phyloP scores from a whole-genome alignment of 352 stramenopile species.

The Phytophthora citrophthora region DNA sequence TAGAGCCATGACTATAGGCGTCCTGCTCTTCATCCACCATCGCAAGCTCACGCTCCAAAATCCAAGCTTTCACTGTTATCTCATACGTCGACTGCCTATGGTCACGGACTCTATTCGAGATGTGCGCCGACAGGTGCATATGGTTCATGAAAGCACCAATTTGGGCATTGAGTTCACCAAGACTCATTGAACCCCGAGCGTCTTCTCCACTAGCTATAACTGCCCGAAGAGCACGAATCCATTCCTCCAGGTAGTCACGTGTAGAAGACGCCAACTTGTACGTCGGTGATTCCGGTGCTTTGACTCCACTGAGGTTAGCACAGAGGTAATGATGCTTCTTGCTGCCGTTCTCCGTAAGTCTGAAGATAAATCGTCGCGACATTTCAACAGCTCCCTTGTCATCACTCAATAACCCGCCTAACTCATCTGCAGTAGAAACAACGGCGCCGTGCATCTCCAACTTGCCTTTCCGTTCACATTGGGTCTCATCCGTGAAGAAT shows the following conservation, averaged over 20 bases:
- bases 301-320: conserved; percentile 37
- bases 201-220: conserved; percentile 3
- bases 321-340: conserved; percentile 64
- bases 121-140: conserved; percentile 55
- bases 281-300: conserved; percentile 3
- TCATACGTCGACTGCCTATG: conserved; percentile 51
- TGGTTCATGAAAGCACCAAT: conserved; percentile 55
- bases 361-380: conserved; percentile 72
- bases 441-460: conserved; percentile 50
- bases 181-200: conserved; percentile 17
- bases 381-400: conserved; percentile 52
- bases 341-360: conserved; percentile 43
- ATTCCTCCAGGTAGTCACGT: conserved; percentile 54
- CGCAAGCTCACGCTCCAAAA: conserved; percentile 62
- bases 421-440: conserved; percentile 60
- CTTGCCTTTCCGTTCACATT: conserved; percentile 46
- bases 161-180: conserved; percentile 46
- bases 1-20: background rate
- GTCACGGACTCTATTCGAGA: conserved; percentile 37
- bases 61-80: conserved; percentile 63
- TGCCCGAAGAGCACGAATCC: conserved; percentile 51
- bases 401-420: conserved; percentile 47
- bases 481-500: conserved; percentile 56
- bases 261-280: conserved; percentile 39
- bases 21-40: conserved; percentile 15